Evolutionary conservation across 345 rosid genomes (phyloP), one percentile per base, ranked within the genome.

Genomic region (Ceriops tagal): DNA sequence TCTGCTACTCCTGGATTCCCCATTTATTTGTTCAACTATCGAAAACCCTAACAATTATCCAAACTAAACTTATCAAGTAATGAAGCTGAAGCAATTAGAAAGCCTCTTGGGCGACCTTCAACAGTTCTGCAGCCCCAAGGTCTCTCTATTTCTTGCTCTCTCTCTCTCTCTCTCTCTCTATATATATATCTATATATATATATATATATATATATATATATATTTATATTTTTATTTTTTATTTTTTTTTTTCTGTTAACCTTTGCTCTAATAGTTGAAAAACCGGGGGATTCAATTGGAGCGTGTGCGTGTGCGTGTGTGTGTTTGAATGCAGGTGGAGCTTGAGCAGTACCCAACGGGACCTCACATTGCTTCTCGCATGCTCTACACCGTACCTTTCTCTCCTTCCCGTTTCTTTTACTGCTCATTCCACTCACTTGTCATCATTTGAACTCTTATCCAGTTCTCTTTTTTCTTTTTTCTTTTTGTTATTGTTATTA

Each of bases 301-400:
- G 24, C 53, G 1, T 18, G 47, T 4, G 64, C 8, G 15, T 27
- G 24, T 24, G 26, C 26, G 26, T 24, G 26, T 0, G 26, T 24
- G 24, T 28, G 61, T 46, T 27, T 8, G 52, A 57, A 30, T 61
- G 85, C 84, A 91, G 95, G 82, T 88, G 58, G 99, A 95, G 77
- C 82, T 95, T 58, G 99, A 95, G 71, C 99, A 95, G 81, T 95
- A 95, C 71, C 96, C 97, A 52, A 95, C 96, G 66, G 93, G 97
- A 66, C 86, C 96, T 60, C 96, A 95, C 83, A 92, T 95, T 75
- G 97, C 97, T 75, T 88, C 97, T 83, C 96, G 97, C 71, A 83
- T 95, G 88, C 89, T 95, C 30, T 91, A 76, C 85, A 91, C 89
- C 49, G 97, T 93, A 83, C 56, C 47, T 20, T 20, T 22, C 43